phyloP scores from a whole-genome alignment of 2,329 filamentous ascomycete genomes.

The Mycosphaerella sp. region DNA sequence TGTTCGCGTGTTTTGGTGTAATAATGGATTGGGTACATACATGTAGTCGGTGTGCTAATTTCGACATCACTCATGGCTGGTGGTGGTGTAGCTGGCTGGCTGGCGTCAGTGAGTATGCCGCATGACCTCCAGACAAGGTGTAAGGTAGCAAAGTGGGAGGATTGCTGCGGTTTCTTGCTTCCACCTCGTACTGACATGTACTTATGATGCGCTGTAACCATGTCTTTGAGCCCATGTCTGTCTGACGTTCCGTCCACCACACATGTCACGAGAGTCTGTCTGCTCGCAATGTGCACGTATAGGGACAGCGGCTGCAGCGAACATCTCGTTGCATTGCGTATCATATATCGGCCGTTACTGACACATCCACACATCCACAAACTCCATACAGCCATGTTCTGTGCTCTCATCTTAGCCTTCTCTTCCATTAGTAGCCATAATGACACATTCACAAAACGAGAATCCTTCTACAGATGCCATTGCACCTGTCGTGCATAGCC shows the following conservation, averaged over 20 bases:
- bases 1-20: no score
- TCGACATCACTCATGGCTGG: no score
- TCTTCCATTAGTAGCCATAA: background rate
- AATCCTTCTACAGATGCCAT: background rate
- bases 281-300: background rate
- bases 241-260: constrained; percentile 1
- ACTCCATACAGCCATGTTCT: background rate
- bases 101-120: no score
- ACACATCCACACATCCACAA: background rate
- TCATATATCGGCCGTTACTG: background rate
- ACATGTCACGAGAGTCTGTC: background rate
- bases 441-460: background rate
- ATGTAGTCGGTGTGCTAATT: no score
- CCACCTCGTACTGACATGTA: no score
- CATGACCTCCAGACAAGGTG: no score
- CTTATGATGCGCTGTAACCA: no score
- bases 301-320: background rate
- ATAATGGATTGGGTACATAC: no score
- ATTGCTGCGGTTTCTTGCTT: no score
- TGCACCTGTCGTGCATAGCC: background rate
- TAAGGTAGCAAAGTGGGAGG: no score
- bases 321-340: background rate
- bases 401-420: background rate
- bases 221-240: no score
- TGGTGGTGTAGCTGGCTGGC: no score